Conservation (phyloP, 1,284 basidiomycete genomes). For the Peniophora sp. region DNA sequence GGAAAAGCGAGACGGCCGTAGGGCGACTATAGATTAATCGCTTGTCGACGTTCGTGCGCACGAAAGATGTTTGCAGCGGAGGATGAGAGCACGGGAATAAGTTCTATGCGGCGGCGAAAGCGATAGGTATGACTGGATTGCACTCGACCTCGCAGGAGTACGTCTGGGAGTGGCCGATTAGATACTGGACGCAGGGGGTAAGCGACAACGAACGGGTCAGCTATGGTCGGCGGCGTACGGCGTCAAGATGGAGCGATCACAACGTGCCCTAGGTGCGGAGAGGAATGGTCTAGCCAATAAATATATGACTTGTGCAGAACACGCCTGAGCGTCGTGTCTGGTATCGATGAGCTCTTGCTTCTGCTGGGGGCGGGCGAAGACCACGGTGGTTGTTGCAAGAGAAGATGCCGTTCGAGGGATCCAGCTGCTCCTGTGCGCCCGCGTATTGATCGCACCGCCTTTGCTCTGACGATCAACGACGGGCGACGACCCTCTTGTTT, state of each 20-base stretch:
- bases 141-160: neutral
- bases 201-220: neutral
- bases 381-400: neutral
- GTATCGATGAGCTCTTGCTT: conserved; percentile 1
- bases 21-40: conserved; percentile 10
- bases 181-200: neutral
- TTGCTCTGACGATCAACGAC: no score
- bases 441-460: no score
- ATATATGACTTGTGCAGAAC: conserved; percentile 9
- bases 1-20: conserved; percentile 13
- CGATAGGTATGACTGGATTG: neutral
- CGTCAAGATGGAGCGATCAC: conserved; percentile 33
- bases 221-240: neutral
- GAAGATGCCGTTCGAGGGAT: neutral
- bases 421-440: no score
- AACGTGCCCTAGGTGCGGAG: conserved; percentile 59
- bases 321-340: conserved; percentile 20
- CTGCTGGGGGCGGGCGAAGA: neutral
- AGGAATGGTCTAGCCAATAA: conserved; percentile 26
- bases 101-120: neutral
- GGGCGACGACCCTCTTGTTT: no score
- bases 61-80: no score
- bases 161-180: neutral
- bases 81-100: neutral
- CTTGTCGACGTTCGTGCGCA: neutral